Evolutionary conservation across 2,329 filamentous ascomycete genomes (phyloP), one percentile per base, ranked within the genome.

Genomic region (Neonectria coccinea): DNA sequence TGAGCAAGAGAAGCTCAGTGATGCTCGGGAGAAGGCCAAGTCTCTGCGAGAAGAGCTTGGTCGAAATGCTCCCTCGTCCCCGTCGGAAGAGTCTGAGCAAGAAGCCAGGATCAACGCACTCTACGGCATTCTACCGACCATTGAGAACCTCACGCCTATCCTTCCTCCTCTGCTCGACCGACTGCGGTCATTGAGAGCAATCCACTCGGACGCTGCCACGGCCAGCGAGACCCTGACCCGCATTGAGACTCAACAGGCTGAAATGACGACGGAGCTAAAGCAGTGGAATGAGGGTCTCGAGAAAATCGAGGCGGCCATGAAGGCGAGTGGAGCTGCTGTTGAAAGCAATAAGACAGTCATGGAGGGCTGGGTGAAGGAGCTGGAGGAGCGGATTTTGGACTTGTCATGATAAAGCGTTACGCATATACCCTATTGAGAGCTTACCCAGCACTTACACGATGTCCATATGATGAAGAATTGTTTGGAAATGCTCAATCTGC

Each of bases 81-180:
- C 83, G 20, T 73, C 74, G 9, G 78, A 86, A 61, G 84, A 90
- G 67, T 81, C 85, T 9, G 93, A 97, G 72, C 92, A 97, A 72
- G 86, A 89, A 44, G 86, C 92, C 57, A 97, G 97, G 77, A 92
- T 99, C 77, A 96, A 97, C 69, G 92, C 94, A 1, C 86, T 99
- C 5, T 97, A 97, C 79, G 91, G 92, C 1, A 92, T 93, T 3
- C 83, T 99, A 16, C 91, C 94, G 1, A 96, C 93, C 0, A 96
- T 99, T 63, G 94, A 97, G 79, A 92, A 86, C 61, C 84, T 99
- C 8, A 87, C 93, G 6, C 96, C 96, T 1, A 85, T 97, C 18
- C 85, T 99, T 4, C 95, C 96, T 1, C 88, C 93, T 5, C 84
- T 98, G 10, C 84, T 99, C 11, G 94, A 97, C 73, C 88, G 96